Evolutionary conservation across 257 asterid species (phyloP), one percentile per base, ranked within the genome.

Genomic region (Gentiana dahurica): DNA sequence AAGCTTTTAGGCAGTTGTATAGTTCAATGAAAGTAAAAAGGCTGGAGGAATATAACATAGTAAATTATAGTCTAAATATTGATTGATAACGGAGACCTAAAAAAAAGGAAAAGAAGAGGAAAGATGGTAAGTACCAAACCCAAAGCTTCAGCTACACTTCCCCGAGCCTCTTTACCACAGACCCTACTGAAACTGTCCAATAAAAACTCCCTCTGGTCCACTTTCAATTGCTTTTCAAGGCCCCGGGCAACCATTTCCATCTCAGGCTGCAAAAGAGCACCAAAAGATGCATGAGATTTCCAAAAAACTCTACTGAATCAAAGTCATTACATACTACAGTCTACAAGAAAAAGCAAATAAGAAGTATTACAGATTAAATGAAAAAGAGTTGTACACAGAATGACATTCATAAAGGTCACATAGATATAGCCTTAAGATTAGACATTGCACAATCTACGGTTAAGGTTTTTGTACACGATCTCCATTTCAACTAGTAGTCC

Each of bases 231-330:
- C 62, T 81, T 91, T 61, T 79, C 77, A 39, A 87, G 94, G 55
- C 95, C 85, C 54, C 84, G 78, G 45, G 95, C 96, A 64, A 91
- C 98, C 98, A 91, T 91, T 81, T 91, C 98, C 95, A 87, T 87
- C 87, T 91, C 98, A 70, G 95, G 84, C 94, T 86, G 87, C 71
- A 73, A 35, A 55, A 57, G 68, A 49, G 53, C 45, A 62, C 36
- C 55, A 48, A 44, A 5, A 61, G 50, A 59, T 49, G 34, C 49
- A 54, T 57, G 46, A 58, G 4, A 12, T 38, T 15, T 5, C 24
- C 24, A 24, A 24, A 24, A 24, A 24, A 24, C 36, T 9, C 6
- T 5, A 43, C 43, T 11, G 36, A 59, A 48, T 11, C 12, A 34
- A 1, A 15, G n/a, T 7, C n/a, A 45, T 36, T 7, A 49, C 12